Conservation (phyloP, 768 basidiomycete genomes). For the Trametes sanguinea region DNA sequence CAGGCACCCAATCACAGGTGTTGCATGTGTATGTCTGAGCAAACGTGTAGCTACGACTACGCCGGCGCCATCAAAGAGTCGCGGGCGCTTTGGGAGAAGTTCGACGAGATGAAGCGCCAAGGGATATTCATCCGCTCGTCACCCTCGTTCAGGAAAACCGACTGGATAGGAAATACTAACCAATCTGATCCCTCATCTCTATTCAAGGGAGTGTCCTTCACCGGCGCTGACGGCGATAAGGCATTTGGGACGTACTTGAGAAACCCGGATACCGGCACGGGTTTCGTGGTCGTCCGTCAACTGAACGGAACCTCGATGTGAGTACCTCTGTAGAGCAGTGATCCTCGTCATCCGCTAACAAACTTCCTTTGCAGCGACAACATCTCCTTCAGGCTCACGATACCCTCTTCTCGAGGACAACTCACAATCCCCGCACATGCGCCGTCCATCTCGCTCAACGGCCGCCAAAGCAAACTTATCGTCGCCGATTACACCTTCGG, state of each 20-base stretch:
- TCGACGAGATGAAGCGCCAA: slow-evolving; percentile 76
- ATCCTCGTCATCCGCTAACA: not conserved
- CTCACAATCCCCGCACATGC: slow-evolving; percentile 60
- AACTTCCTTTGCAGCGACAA: slow-evolving; percentile 38
- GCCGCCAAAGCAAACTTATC: slow-evolving; percentile 74
- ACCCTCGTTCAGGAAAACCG: slow-evolving; percentile 77
- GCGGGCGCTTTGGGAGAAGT: slow-evolving; percentile 66
- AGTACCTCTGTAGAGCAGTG: no score
- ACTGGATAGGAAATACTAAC: slow-evolving; percentile 66
- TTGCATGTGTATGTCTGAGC: no score
- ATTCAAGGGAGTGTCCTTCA: slow-evolving; percentile 31
- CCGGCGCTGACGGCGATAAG: slow-evolving; percentile 38
- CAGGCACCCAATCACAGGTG: not conserved
- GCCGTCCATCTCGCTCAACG: slow-evolving; percentile 58
- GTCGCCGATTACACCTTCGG: slow-evolving; percentile 77
- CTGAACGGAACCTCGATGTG: slow-evolving; percentile 66
- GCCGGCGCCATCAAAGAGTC: slow-evolving; percentile 71
- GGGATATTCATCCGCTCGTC: slow-evolving; percentile 79
- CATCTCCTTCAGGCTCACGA: slow-evolving; percentile 60
- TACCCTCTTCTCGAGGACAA: slow-evolving; percentile 52
- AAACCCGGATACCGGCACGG: slow-evolving; percentile 67
- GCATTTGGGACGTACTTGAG: slow-evolving; percentile 64
- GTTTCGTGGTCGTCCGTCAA: slow-evolving; percentile 75
- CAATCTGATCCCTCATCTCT: slow-evolving; percentile 39
- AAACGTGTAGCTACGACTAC: slow-evolving; percentile 68